phyloP scores from a whole-genome alignment of 139 green algal species.

The Picochlorum costavermella region DNA sequence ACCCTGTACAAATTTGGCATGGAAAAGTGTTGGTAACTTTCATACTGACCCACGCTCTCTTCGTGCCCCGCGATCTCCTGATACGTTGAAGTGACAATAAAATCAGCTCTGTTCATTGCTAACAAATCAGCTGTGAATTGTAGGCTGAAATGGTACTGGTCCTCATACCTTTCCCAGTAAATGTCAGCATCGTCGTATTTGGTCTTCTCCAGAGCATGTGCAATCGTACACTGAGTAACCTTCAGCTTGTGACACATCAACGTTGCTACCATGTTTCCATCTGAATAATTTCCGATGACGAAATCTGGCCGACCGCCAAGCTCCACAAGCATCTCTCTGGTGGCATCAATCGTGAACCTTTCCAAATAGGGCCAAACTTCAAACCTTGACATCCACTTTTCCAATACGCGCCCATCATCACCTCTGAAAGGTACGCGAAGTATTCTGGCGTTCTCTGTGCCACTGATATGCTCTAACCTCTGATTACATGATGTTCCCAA shows the following conservation, averaged over 20 bases:
- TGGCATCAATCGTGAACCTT: slow-evolving; percentile 63
- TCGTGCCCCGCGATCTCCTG: slow-evolving; percentile 61
- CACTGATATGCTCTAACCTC: slow-evolving; percentile 62
- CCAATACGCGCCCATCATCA: slow-evolving; percentile 33
- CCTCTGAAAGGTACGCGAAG: slow-evolving; percentile 68
- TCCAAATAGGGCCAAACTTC: slow-evolving; percentile 81
- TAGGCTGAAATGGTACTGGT: slow-evolving; percentile 76
- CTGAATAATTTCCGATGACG: slow-evolving; percentile 80
- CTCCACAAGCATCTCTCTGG: slow-evolving; percentile 45
- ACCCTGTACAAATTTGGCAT: slow-evolving; percentile 55
- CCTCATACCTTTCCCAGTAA: slow-evolving; percentile 51
- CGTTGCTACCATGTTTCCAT: slow-evolving; percentile 72
- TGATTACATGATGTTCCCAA: slow-evolving; percentile 68
- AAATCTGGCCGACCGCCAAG: slow-evolving; percentile 61
- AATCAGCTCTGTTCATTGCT: slow-evolving; percentile 74
- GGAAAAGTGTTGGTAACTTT: slow-evolving; percentile 61
- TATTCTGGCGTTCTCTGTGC: slow-evolving; percentile 55
- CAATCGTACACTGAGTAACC: slow-evolving; percentile 71
- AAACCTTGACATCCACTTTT: slow-evolving; percentile 63
- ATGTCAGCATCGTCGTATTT: slow-evolving; percentile 74
- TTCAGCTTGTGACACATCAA: slow-evolving; percentile 50
- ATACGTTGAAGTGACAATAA: slow-evolving; percentile 67
- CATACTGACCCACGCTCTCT: slow-evolving; percentile 68
- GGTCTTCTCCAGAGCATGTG: slow-evolving; percentile 79
- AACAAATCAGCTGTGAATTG: slow-evolving; percentile 80